phyloP scores from a whole-genome alignment of 768 basidiomycete genomes.

The Tylopilus sp. region DNA sequence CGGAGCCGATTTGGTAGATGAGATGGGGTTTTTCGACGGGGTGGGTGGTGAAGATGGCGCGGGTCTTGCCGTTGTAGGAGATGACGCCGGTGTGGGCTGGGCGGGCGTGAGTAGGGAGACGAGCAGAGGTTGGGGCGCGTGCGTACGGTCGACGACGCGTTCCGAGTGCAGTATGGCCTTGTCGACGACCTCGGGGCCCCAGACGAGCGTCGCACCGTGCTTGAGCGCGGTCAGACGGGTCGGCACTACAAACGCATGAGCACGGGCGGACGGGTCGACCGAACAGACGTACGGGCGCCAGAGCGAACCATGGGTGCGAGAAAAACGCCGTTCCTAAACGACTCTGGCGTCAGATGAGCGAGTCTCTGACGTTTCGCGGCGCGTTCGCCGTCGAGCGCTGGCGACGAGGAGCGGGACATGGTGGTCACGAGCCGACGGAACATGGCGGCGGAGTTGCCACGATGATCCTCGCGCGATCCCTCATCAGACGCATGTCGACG shows the following conservation, averaged over 20 bases:
- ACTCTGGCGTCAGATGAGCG: slow-evolving; percentile 59
- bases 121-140: not conserved
- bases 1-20: slow-evolving; percentile 93
- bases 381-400: slow-evolving; percentile 11
- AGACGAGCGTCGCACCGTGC: slow-evolving; percentile 90
- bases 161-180: slow-evolving; percentile 88
- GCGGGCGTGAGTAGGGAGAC: slow-evolving; percentile 1
- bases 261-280: not conserved
- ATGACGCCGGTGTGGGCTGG: slow-evolving; percentile 83
- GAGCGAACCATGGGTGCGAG: slow-evolving; percentile 99
- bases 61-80: slow-evolving; percentile 78
- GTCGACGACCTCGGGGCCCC: slow-evolving; percentile 97
- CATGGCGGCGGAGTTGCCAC: not conserved
- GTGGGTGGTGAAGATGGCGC: slow-evolving; percentile 88
- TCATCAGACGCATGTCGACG: slow-evolving; percentile 24
- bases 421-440: not conserved
- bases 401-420: not conserved
- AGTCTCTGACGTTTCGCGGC: slow-evolving; percentile 52
- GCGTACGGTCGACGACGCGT: slow-evolving; percentile 83
- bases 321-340: slow-evolving; percentile 87
- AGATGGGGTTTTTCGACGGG: slow-evolving; percentile 92
- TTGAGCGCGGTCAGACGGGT: slow-evolving; percentile 84
- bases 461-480: not conserved
- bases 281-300: slow-evolving; percentile 65
- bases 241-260: slow-evolving; percentile 54